These are phyloP conservation scores for Simplicillium aogashimaense DNA, from an alignment of 2,329 filamentous ascomycete species.

Conservation along the genomic window DNA sequence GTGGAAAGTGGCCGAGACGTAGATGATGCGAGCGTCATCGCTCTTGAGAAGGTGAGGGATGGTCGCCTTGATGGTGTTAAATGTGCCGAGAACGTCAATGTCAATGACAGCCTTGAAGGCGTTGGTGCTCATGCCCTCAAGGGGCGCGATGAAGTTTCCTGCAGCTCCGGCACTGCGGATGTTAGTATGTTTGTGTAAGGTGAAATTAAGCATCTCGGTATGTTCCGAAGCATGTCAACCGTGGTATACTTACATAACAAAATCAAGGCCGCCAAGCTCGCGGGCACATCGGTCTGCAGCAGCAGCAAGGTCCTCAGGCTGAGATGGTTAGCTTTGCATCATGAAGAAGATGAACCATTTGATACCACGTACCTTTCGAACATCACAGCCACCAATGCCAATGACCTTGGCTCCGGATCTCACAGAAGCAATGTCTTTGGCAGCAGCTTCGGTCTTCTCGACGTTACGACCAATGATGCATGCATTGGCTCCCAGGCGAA, in stretches of 20 bases:
- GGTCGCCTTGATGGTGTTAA: slow-evolving; percentile 89
- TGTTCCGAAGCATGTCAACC: too few relatives aligned
- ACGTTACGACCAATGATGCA: slow-evolving; percentile 88
- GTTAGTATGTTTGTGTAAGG: background rate
- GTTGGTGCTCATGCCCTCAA: slow-evolving; percentile 72
- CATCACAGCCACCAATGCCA: slow-evolving; percentile 72
- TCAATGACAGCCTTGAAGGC: slow-evolving; percentile 95
- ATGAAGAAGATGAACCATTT: background rate
- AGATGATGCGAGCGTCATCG: slow-evolving; percentile 73
- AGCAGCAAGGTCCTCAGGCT: slow-evolving; percentile 54
- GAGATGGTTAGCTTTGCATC: background rate
- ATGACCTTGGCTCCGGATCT: slow-evolving; percentile 74
- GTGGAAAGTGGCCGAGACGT: slow-evolving; percentile 84
- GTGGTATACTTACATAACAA: slow-evolving; percentile 61
- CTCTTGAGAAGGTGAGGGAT: slow-evolving; percentile 72
- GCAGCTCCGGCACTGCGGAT: slow-evolving; percentile 74
- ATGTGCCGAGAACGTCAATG: slow-evolving; percentile 89
- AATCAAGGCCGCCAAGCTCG: slow-evolving; percentile 84
- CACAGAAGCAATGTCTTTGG: slow-evolving; percentile 71
- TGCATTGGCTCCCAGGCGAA: slow-evolving; percentile 84
- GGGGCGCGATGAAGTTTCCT: slow-evolving; percentile 87
- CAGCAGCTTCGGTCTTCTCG: slow-evolving; percentile 75
- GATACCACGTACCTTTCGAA: slow-evolving; percentile 50
- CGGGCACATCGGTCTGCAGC: slow-evolving; percentile 72
- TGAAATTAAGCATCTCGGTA: too few relatives aligned